phyloP scores from a whole-genome alignment of 163 green algal species.

The Scenedesmus sp. region DNA sequence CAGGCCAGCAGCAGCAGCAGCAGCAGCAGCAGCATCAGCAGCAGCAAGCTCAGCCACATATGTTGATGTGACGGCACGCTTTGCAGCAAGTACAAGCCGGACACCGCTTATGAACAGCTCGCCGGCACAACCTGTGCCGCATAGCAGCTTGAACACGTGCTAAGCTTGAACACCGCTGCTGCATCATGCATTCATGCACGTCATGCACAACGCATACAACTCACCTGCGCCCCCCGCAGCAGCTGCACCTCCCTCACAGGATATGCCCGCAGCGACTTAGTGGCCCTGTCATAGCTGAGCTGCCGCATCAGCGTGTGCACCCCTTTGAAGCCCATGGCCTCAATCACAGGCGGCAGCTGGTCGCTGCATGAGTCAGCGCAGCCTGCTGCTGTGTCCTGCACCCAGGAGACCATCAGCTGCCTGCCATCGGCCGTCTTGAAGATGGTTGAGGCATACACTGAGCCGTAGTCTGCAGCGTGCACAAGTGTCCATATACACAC shows the following conservation, averaged over 20 bases:
- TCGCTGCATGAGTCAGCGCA: constrained; percentile 28
- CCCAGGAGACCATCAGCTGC: constrained; percentile 46
- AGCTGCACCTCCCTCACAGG: constrained; percentile 14
- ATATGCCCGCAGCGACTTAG: constrained; percentile 40
- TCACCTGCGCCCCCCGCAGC: constrained; percentile 21
- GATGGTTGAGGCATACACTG: constrained; percentile 35
- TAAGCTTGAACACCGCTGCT: too few relatives aligned
- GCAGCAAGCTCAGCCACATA: too few relatives aligned
- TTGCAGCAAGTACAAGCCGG: too few relatives aligned
- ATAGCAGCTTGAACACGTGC: too few relatives aligned
- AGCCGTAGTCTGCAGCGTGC: constrained; percentile 5
- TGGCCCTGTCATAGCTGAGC: constrained; percentile 16
- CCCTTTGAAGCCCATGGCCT: constrained; percentile 38
- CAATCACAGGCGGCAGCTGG: constrained; percentile 33
- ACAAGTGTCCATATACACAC: neutral
- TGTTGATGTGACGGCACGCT: too few relatives aligned
- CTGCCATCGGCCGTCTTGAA: neutral
- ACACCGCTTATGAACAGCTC: too few relatives aligned
- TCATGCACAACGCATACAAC: neutral
- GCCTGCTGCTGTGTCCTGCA: constrained; percentile 45
- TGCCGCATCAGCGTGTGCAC: constrained; percentile 18
- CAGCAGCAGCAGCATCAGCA: neutral
- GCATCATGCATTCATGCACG: too few relatives aligned
- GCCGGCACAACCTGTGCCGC: too few relatives aligned
- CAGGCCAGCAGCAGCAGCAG: neutral